These are phyloP conservation scores for Plantago major DNA, from an alignment of 257 asterid species.

Conservation along the genomic window DNA sequence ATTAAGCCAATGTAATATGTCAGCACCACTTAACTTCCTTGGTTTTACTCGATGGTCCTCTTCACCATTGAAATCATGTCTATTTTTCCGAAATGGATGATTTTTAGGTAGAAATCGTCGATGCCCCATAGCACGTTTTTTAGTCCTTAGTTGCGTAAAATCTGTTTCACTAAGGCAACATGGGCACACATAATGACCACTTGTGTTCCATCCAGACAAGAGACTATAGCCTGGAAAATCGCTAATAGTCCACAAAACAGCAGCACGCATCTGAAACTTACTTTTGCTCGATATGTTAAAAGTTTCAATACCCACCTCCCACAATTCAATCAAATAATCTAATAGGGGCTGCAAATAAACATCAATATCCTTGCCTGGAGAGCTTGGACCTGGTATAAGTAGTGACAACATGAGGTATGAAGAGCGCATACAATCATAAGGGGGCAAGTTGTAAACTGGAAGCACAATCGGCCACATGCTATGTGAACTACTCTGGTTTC, in stretches of 20 bases:
- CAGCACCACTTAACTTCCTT: not conserved
- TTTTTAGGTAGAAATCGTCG: not conserved
- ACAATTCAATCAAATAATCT: not conserved
- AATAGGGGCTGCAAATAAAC: not conserved
- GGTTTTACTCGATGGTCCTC: not conserved
- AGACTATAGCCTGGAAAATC: not conserved
- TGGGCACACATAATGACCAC: not conserved
- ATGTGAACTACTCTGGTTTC: not conserved
- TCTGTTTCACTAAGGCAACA: not conserved
- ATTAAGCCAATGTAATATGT: not conserved
- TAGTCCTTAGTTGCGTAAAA: not conserved
- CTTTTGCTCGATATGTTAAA: too few species aligned
- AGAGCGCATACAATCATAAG: not conserved
- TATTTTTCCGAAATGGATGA: not conserved
- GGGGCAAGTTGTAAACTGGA: not conserved
- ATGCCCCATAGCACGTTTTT: not conserved
- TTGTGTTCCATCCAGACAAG: too few species aligned
- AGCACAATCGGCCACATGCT: conserved; percentile 1
- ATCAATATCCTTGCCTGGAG: too few species aligned
- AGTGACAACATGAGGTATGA: not conserved
- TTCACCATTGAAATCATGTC: not conserved
- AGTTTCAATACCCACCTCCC: not conserved
- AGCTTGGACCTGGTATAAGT: not conserved
- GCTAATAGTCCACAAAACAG: not conserved
- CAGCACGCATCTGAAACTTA: not conserved